Conservation (phyloP, 2,329 filamentous ascomycete species). For the Cryphonectria parasitica region DNA sequence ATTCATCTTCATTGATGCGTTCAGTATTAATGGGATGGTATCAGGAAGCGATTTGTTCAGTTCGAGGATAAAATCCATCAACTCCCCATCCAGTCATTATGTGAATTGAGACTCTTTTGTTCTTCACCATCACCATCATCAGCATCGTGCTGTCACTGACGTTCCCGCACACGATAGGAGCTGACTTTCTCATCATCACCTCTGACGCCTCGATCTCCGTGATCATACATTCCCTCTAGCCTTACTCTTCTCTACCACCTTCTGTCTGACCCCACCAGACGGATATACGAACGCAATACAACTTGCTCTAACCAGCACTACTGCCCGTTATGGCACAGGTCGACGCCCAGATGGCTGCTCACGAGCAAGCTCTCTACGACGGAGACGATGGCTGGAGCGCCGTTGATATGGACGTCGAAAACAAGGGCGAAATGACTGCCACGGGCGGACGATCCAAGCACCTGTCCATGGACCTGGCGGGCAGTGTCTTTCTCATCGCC, state of each 20-base stretch:
- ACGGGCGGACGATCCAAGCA: constrained; percentile 26
- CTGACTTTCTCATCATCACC: background rate
- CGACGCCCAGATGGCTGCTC: constrained; percentile 10
- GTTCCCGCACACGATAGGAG: background rate
- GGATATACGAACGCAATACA: background rate
- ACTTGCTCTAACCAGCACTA: background rate
- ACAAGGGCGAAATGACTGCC: constrained; percentile 14
- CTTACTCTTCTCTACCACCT: background rate
- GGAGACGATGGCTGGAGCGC: constrained; percentile 10
- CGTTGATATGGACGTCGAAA: constrained; percentile 11
- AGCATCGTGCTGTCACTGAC: background rate
- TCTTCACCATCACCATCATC: background rate
- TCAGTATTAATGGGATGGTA: background rate
- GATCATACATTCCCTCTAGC: background rate
- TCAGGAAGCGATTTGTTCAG: background rate
- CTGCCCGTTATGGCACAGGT: background rate
- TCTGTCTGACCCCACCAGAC: background rate
- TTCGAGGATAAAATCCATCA: background rate
- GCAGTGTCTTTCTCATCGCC: constrained; percentile 40
- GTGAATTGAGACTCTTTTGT: background rate
- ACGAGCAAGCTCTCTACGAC: constrained; percentile 24
- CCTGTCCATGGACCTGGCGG: constrained; percentile 31
- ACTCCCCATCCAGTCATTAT: background rate
- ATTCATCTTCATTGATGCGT: background rate
- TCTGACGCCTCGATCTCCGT: background rate